Evolutionary conservation across 257 asterid genomes (phyloP).

Genomic region (Linderniella brevidens): DNA sequence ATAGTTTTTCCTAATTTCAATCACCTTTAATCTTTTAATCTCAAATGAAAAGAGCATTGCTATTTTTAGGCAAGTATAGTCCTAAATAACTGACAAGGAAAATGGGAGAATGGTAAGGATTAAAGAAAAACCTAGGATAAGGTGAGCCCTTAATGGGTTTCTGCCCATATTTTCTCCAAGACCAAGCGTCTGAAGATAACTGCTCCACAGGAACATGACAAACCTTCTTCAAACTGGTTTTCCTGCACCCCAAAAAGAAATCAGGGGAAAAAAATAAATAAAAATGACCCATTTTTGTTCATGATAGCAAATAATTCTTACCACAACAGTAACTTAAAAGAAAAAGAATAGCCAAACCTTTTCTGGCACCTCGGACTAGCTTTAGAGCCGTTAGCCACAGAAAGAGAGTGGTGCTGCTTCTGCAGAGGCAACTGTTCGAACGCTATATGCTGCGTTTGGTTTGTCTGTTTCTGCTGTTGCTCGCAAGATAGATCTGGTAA

Average conservation of each 20-base stretch:
- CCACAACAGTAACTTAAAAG: not conserved
- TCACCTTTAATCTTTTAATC: no score
- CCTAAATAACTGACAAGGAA: not conserved
- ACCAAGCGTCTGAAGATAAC: conserved; percentile 18
- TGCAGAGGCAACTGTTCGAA: not conserved
- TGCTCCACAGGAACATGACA: conserved; percentile 13
- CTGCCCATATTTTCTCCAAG: conserved; percentile 31
- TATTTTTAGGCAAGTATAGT: no score
- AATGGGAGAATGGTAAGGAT: not conserved
- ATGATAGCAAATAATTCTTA: no score
- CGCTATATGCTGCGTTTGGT: conserved; percentile 6
- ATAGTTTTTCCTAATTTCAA: no score
- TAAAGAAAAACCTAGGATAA: conserved; percentile 16
- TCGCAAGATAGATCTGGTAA: conserved; percentile 44
- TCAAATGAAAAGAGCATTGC: no score
- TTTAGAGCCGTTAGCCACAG: conserved; percentile 14
- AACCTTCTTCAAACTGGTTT: conserved; percentile 15
- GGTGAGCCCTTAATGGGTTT: conserved; percentile 28
- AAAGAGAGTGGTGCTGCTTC: conserved; percentile 6
- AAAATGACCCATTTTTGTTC: no score
- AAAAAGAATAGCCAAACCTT: conserved; percentile 9
- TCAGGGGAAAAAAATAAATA: no score
- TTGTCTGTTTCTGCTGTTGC: conserved; percentile 15
- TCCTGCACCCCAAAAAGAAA: conserved; percentile 13
- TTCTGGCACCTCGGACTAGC: conserved; percentile 13